Conservation (phyloP, 2,329 filamentous ascomycete genomes). For the Claviceps capensis region DNA sequence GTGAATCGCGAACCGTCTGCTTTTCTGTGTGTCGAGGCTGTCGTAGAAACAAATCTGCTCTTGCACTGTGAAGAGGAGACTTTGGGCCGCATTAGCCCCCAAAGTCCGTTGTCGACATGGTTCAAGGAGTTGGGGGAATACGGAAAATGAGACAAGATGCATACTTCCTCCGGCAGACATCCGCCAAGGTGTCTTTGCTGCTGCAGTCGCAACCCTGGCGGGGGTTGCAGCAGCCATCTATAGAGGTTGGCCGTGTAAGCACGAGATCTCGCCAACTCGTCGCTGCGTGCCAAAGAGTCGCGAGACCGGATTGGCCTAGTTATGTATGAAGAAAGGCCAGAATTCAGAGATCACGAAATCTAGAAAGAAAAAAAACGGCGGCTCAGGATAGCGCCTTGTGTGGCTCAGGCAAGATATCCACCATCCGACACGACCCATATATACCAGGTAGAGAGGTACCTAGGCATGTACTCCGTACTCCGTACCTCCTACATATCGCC, state of each 20-base stretch:
- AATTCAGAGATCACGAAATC: no score
- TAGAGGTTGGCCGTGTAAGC: background rate
- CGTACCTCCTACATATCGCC: no score
- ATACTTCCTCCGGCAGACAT: conserved; percentile 6
- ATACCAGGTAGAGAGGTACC: no score
- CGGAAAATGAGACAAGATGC: background rate
- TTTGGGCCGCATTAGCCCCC: background rate
- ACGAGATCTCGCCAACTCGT: background rate
- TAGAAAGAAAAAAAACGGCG: no score
- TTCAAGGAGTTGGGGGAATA: background rate
- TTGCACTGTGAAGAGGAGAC: background rate
- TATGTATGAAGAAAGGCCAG: no score
- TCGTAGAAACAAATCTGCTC: background rate
- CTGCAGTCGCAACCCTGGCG: conserved; percentile 9
- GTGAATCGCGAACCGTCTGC: background rate
- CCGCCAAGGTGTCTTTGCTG: conserved; percentile 9
- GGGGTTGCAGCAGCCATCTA: conserved; percentile 9
- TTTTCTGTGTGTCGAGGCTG: background rate
- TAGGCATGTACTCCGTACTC: no score
- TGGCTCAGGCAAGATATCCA: no score
- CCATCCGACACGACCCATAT: no score
- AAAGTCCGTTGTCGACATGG: background rate
- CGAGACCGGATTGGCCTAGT: background rate
- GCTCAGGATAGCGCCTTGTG: no score
- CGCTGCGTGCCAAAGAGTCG: background rate